phyloP scores from a whole-genome alignment of 495 filamentous ascomycete species.

The Xylaria longipes region DNA sequence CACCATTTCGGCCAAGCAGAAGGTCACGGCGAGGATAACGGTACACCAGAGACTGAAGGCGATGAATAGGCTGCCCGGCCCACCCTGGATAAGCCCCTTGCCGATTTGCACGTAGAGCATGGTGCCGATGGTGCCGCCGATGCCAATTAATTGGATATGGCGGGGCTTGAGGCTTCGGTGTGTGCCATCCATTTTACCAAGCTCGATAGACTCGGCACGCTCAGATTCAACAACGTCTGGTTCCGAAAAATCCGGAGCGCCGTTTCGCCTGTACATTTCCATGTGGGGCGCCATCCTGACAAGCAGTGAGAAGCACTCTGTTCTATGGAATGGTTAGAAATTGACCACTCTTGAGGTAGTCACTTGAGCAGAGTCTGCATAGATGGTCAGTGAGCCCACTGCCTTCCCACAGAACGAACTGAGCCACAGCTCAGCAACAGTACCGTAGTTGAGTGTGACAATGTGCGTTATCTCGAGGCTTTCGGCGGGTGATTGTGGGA shows the following conservation, averaged over 20 bases:
- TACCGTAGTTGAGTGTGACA: background rate
- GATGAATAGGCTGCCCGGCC: constrained; percentile 76
- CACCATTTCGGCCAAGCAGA: constrained; percentile 73
- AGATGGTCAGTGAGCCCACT: constrained; percentile 1
- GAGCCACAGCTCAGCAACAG: background rate
- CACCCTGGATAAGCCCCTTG: constrained; percentile 68
- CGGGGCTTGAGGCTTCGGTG: constrained; percentile 55
- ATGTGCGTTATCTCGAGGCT: background rate
- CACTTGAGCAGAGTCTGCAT: constrained; percentile 11
- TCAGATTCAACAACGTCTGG: constrained; percentile 13
- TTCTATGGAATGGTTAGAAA: background rate
- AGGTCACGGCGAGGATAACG: constrained; percentile 63
- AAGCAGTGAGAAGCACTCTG: background rate
- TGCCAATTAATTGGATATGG: constrained; percentile 61
- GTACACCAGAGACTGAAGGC: constrained; percentile 76
- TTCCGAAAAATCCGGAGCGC: background rate
- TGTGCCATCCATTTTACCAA: constrained; percentile 34
- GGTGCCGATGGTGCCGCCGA: constrained; percentile 68
- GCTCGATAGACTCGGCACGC: constrained; percentile 32
- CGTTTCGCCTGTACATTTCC: background rate
- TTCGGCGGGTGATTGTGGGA: background rate
- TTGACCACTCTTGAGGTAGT: background rate
- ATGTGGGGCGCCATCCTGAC: constrained; percentile 2
- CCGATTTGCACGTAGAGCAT: constrained; percentile 78
- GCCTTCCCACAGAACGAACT: background rate